These are phyloP conservation scores for Yamadazyma paraphyllophila DNA, from an alignment of 805 yeast genomes.

Conservation along the genomic window DNA sequence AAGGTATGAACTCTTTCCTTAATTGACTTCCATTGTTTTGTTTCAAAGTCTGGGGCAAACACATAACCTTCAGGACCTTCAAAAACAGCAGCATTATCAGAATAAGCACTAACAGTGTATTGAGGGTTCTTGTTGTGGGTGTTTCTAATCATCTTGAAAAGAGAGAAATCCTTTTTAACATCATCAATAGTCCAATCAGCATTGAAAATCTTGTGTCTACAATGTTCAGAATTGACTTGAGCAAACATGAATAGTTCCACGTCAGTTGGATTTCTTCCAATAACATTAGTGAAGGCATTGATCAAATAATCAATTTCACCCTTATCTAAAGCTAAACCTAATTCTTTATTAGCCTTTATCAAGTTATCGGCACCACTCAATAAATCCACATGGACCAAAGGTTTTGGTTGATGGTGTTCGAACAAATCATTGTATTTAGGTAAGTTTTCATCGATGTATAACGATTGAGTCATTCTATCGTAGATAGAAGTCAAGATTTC, in stretches of 20 bases:
- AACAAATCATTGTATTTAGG: constrained; percentile 73
- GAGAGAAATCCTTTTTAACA: constrained; percentile 62
- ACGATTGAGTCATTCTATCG: constrained; percentile 92
- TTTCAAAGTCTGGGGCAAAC: constrained; percentile 72
- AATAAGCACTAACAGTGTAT: constrained; percentile 87
- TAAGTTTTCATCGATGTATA: constrained; percentile 52
- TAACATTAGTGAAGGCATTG: constrained; percentile 71
- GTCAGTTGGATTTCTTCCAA: constrained; percentile 92
- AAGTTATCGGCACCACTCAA: constrained; percentile 57
- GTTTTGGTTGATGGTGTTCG: constrained; percentile 76
- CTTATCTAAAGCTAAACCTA: constrained; percentile 92
- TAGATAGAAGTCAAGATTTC: constrained; percentile 68
- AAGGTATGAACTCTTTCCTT: constrained; percentile 83
- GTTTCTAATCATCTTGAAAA: constrained; percentile 94
- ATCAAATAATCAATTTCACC: constrained; percentile 90
- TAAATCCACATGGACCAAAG: constrained; percentile 72
- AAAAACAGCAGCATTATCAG: constrained; percentile 96
- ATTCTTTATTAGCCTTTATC: constrained; percentile 69
- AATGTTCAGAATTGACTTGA: constrained; percentile 98
- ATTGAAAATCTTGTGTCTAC: constrained; percentile 97
- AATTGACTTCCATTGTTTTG: constrained; percentile 70
- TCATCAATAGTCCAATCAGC: constrained; percentile 98
- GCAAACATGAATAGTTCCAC: constrained; percentile 99
- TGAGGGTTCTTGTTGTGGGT: constrained; percentile 81
- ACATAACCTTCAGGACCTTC: constrained; percentile 77